Percentiles rank a stretch among this genome's conserved stretches.
phyloP scores from a whole-genome alignment of 179 eudicot genomes.

The Silene coronaria region DNA sequence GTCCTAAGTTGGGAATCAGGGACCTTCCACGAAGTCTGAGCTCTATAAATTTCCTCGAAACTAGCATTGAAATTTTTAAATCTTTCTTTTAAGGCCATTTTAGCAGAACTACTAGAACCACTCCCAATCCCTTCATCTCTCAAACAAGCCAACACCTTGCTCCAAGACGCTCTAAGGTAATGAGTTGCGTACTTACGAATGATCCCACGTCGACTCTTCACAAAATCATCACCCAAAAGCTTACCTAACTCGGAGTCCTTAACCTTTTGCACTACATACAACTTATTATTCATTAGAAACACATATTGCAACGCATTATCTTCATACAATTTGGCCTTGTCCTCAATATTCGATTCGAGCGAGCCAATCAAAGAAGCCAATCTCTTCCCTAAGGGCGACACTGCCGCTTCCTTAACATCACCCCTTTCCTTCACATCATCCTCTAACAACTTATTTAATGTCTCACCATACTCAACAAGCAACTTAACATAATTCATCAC shows the following conservation, averaged over 20 bases:
- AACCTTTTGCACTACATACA: constrained; percentile 78
- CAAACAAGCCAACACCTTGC: constrained; percentile 59
- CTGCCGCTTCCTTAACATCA: constrained; percentile 33
- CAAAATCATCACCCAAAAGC: constrained; percentile 87
- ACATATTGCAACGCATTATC: constrained; percentile 70
- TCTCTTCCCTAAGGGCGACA: constrained; percentile 51
- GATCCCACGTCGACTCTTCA: constrained; percentile 65
- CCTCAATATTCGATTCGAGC: constrained; percentile 69
- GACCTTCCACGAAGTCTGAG: constrained; percentile 88
- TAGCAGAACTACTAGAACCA: constrained; percentile 62
- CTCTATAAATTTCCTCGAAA: constrained; percentile 87
- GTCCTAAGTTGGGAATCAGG: constrained; percentile 90
- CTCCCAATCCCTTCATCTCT: constrained; percentile 89
- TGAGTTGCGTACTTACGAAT: constrained; percentile 69
- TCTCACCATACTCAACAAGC: constrained; percentile 72
- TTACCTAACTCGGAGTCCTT: constrained; percentile 81
- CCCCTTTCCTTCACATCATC: constrained; percentile 19
- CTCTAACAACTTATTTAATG: constrained; percentile 52
- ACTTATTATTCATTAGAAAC: constrained; percentile 88
- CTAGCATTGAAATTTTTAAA: constrained; percentile 79
- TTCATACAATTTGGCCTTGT: constrained; percentile 71
- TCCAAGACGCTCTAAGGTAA: constrained; percentile 90
- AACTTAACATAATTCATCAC: constrained; percentile 94
- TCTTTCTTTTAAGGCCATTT: constrained; percentile 73
- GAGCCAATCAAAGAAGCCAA: constrained; percentile 49